phyloP scores from a whole-genome alignment of 352 stramenopile species.

The Pythium oligandrum region DNA sequence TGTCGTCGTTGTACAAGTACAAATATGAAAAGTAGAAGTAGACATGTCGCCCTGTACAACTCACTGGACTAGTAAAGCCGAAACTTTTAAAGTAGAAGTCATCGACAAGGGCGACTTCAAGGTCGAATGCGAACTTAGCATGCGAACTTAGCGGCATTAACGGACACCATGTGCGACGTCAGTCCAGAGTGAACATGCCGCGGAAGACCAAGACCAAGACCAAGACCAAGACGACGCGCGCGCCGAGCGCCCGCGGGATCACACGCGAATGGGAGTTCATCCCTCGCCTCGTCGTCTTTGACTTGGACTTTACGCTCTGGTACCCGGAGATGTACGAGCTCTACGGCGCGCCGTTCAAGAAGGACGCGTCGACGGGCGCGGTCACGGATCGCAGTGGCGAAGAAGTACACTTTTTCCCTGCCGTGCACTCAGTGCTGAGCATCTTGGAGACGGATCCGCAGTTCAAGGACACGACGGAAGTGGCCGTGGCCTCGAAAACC shows the following conservation, averaged over 20 bases:
- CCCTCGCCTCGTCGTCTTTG: conserved; percentile 66
- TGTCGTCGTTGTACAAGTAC: no score
- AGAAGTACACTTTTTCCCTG: conserved; percentile 76
- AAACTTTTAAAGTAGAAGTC: no score
- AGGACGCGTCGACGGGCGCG: conserved; percentile 45
- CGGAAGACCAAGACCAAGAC: conserved; percentile 13
- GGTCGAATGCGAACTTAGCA: no score
- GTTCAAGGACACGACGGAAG: conserved; percentile 50
- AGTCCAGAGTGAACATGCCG: conserved; percentile 10
- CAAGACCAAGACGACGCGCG: neutral
- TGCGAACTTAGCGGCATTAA: no score
- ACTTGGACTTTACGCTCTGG: conserved; percentile 78
- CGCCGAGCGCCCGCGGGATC: neutral
- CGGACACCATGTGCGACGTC: neutral
- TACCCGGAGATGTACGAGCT: conserved; percentile 86
- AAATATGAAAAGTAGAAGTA: no score
- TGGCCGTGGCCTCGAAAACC: conserved; percentile 71
- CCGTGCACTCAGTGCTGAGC: conserved; percentile 61
- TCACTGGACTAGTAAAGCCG: no score
- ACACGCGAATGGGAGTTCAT: conserved; percentile 41
- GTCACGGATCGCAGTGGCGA: conserved; percentile 67
- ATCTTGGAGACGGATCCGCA: conserved; percentile 62
- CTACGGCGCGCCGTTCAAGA: conserved; percentile 71
- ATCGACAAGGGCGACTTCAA: no score
- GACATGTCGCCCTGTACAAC: no score